Evolutionary conservation across 1,284 basidiomycete species (phyloP), one percentile per base, ranked within the genome.

Genomic region (Ustilago bromivora): DNA sequence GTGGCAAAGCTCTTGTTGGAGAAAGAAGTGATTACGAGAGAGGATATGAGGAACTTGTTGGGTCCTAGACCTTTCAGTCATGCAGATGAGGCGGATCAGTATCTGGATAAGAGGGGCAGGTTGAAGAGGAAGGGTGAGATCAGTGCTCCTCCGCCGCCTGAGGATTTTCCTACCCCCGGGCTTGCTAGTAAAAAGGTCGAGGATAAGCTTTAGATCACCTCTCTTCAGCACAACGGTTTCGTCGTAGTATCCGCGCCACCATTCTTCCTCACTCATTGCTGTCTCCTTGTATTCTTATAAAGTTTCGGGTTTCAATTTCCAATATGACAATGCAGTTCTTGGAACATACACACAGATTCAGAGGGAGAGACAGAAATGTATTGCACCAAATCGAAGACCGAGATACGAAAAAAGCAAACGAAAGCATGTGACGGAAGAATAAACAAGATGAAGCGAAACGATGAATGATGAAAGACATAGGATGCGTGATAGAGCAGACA

Each of bases 11-110:
- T 94, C 43, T 88, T 99, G 52, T 88, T 99, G 19, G 91, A 95
- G 87, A 96, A 95, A 88, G 96, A 99, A 87, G 94, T 98, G 31
- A 92, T 99, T 71, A 96, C 94, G 55, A 91, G 95, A 47, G 92
- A 94, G 89, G 93, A 95, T 82, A 96, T 96, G 94, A 92, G 94
- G 73, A 87, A 89, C 40, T 88, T 95, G 31, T 90, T 97, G 41
- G 95, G 95, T 55, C 92, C 92, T 80, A 91, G 95, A 54, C 94
- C 94, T 17, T 96, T 96, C 85, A 88, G 88, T 41, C 90, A 90
- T 71, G 90, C 90, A 55, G 90, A 91, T 52, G 95, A 85, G 71
- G 84, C 84, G 2, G 85, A 86, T 61, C 78, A 83, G 64, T 84
- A 84, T 67, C 67, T 86, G 17, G 84, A 85, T 69, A 86, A 84